phyloP scores from a whole-genome alignment of 768 basidiomycete genomes.

The Collybia sp. region DNA sequence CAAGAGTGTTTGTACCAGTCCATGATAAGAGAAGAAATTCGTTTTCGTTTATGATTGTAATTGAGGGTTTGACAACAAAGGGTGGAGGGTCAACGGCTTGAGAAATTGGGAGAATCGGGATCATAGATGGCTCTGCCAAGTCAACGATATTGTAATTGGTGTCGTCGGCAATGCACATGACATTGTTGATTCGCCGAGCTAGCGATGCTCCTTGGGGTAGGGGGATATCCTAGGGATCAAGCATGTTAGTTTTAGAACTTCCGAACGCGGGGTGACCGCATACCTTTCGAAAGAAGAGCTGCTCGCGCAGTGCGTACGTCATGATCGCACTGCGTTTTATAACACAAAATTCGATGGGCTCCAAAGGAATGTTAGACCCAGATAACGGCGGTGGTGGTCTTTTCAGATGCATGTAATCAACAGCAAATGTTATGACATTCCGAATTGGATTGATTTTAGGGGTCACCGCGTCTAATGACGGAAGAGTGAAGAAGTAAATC shows the following conservation, averaged over 20 bases:
- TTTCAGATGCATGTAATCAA: conserved; percentile 72
- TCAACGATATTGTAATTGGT: conserved; percentile 76
- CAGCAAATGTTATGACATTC: conserved; percentile 73
- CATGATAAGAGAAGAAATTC: conserved; percentile 88
- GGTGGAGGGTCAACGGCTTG: conserved; percentile 48
- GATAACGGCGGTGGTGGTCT: conserved; percentile 40
- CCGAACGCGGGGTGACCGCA: background rate
- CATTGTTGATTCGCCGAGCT: conserved; percentile 57
- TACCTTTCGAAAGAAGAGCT: conserved; percentile 59
- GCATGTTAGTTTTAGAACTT: background rate
- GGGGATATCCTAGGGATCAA: conserved; percentile 58
- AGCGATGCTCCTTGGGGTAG: conserved; percentile 52
- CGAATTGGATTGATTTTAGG: conserved; percentile 63
- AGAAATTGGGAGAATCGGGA: conserved; percentile 74
- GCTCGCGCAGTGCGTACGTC: conserved; percentile 63
- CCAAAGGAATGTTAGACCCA: conserved; percentile 29
- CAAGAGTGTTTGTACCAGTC: conserved; percentile 77
- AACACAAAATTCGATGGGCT: conserved; percentile 66
- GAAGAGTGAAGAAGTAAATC: conserved; percentile 77
- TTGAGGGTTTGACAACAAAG: conserved; percentile 55
- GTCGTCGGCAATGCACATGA: conserved; percentile 72
- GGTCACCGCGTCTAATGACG: conserved; percentile 71
- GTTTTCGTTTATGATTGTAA: conserved; percentile 67
- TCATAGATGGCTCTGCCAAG: conserved; percentile 62
- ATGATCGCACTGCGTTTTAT: conserved; percentile 64